Base-by-base conservation (phyloP, 768 basidiomycete species). In the Royoungia palumana region DNA sequence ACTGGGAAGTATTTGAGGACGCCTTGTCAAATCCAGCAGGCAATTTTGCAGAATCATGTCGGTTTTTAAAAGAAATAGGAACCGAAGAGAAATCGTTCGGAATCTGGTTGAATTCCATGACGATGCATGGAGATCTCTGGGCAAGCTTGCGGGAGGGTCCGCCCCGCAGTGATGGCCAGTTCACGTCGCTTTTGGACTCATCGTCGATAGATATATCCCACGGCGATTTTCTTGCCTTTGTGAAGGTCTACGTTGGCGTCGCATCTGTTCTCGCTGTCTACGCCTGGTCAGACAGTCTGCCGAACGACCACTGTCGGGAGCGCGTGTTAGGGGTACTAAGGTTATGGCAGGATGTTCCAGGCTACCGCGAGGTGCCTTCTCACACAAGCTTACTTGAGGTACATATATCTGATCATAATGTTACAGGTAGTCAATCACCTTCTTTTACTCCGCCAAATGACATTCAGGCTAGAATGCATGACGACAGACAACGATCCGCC, bases 281-380 rank as follows among this genome's bases (percentile, higher is more conserved):
- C 59, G 84, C 86, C 4, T 92, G 87, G 85, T 80, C 88, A 12
- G 89, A 90, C 57, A 87, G 86, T 62, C 69, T 87, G 17, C 83
- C 83, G 1, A 78, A 82, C 46, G 76, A 80, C 48, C 67, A 67
- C 12, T 85, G 84, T 58, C 76, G 85, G 11, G 83, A 87, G 57
- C 76, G 82, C 40, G 73, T 79, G 1, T 67, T 90, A 8, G 79
- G 77, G 7, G 72, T 89, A 14, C 50, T 90, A 30, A 53, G 61
- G 25, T 38, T 67, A 37, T 67, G 66, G 67, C 66, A 69, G 44
- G 65, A 69, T 36, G 68, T 80, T 21, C 79, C 84, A 24, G 87
- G 85, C 8, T 91, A 90, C 62, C 75, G 82, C 37, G 83, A 89
- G 72, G 89, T 89, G 50, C 37, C 70, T 50, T 39, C 11, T 40